Base-by-base conservation (phyloP, 2,329 filamentous ascomycete species). In the Gnomoniopsis sp. region DNA sequence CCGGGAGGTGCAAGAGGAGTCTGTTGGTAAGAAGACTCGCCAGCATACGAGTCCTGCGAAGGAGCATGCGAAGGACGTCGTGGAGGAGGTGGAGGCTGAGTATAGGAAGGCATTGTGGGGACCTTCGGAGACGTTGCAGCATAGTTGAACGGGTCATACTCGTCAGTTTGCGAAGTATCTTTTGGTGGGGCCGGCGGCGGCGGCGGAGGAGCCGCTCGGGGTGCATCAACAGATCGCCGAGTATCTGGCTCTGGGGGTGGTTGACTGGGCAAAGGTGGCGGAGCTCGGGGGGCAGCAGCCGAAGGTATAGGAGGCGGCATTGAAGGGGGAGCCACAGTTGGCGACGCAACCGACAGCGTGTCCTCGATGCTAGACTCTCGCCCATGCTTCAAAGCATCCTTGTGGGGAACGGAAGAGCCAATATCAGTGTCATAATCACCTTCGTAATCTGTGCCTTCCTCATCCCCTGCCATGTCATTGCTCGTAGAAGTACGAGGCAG, bases 351-450 rank as follows among this genome's bases (percentile, higher is more conserved):
- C 3, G 83, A 83, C 44, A 79, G 83, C 43, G 81, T 85, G 58
- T 89, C 87, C 62, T 96, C 91, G 55, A 89, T 70, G 69, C 90
- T 96, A 7, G 88, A 85, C 49, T 93, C 90, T 55, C 88, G 84
- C 8, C 82, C 84, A 71, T 96, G 91, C 72, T 93, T 96, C 62
- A 98, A 74, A 1, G 93, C 93, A 75, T 96, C 93, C 74, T 96
- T 97, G 73, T 96, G 91, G 57, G 90, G 91, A n/a, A 86, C 91
- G 11, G 91, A 88, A n/a, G 93, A 91, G 1, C 89, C 93, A 69
- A 98, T 98, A 70, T 98, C 95, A 7, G 95, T 98, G 67, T 98
- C 95, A 70, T 98, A 98, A 69, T 98, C 95, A 7, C 93, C 95
- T 70, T 99, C 95, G 69, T 98, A 98, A 69, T 97, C 93, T 0